Conservation (phyloP, 1,139 yeast genomes). For the Yamadazyma siamensis region DNA sequence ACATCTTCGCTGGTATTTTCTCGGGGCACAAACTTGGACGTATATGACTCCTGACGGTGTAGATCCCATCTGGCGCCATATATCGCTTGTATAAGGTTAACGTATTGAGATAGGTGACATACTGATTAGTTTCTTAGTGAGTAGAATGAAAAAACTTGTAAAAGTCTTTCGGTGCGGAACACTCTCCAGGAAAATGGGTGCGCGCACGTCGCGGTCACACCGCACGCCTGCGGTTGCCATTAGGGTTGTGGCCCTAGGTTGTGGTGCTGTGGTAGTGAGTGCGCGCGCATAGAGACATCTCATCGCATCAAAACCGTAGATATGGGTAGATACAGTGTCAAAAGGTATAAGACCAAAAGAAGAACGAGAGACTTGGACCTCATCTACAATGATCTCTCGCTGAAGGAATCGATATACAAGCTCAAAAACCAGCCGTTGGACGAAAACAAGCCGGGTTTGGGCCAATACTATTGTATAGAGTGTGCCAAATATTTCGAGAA, state of each 20-base stretch:
- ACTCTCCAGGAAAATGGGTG: too few species aligned
- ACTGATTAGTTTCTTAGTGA: too few species aligned
- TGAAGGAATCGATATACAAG: constrained; percentile 56
- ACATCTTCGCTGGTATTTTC: too few species aligned
- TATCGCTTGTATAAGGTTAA: too few species aligned
- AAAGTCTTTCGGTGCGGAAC: too few species aligned
- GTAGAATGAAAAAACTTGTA: too few species aligned
- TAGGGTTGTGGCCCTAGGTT: constrained; percentile 5
- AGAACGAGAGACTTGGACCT: constrained; percentile 83
- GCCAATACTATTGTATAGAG: constrained; percentile 90
- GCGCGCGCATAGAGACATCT: constrained; percentile 4
- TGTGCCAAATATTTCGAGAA: constrained; percentile 92
- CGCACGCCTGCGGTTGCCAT: constrained; percentile 1
- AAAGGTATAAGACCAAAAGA: constrained; percentile 72
- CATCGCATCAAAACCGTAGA: constrained; percentile 5
- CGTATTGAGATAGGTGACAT: too few species aligned
- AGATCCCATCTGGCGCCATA: too few species aligned
- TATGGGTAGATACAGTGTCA: constrained; percentile 88
- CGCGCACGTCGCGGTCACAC: too few species aligned
- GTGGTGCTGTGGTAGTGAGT: neutral
- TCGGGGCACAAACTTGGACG: too few species aligned
- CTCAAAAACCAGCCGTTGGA: constrained; percentile 82
- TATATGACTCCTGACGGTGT: too few species aligned
- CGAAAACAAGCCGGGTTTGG: constrained; percentile 89
- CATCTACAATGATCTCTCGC: constrained; percentile 70